These are phyloP conservation scores for Clausena lansium DNA, from an alignment of 345 rosid genomes.

Conservation along the genomic window DNA sequence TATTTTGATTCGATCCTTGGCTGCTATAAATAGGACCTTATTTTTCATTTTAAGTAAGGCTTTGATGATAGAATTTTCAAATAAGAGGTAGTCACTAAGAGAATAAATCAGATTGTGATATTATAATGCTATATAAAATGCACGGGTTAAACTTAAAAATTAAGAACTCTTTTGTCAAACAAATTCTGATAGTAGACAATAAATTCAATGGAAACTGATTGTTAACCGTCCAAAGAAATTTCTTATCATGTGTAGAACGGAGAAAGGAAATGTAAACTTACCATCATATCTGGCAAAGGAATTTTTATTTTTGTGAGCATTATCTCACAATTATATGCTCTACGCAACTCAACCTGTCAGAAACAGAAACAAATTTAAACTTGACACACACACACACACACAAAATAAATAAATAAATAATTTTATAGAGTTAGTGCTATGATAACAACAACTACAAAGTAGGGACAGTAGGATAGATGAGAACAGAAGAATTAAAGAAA, in stretches of 20 bases:
- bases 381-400: neutral
- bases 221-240: neutral
- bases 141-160: neutral
- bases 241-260: neutral
- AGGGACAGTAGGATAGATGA: neutral
- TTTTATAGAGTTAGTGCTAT: neutral
- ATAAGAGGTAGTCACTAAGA: neutral
- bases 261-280: constrained; percentile 47
- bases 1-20: no score
- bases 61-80: neutral
- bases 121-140: neutral
- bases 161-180: constrained; percentile 5
- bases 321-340: constrained; percentile 98
- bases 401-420: neutral
- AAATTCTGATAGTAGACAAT: neutral
- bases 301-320: constrained; percentile 95
- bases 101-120: neutral
- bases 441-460: neutral
- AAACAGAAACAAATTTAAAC: constrained; percentile 21
- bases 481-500: neutral
- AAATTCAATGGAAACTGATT: constrained; percentile 5
- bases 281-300: constrained; percentile 93
- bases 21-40: no score
- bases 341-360: constrained; percentile 87
- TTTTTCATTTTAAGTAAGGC: no score